Percentiles rank a stretch among this genome's conserved stretches.
Conservation (phyloP, 2,329 filamentous ascomycete species). For the Diaporthe vaccinii region DNA sequence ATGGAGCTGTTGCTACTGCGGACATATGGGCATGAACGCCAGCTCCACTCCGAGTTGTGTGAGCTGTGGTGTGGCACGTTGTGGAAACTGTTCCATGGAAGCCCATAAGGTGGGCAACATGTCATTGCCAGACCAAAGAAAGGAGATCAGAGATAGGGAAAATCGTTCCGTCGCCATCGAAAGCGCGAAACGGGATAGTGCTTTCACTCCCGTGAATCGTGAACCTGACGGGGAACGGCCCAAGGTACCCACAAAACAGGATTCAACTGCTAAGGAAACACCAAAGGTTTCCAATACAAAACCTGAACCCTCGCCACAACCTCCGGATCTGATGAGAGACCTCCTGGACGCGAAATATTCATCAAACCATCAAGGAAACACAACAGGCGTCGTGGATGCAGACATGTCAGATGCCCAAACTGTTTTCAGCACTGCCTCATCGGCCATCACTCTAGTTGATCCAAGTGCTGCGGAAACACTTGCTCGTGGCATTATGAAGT, state of each 20-base stretch:
- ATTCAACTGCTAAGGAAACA: too few relatives aligned
- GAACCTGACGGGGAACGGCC: too few relatives aligned
- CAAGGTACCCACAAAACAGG: too few relatives aligned
- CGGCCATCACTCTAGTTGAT: not conserved
- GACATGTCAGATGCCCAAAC: not conserved
- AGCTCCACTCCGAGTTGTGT: not conserved
- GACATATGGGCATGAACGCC: not conserved
- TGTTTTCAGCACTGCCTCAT: not conserved
- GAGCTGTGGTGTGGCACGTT: not conserved
- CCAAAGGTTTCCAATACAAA: not conserved
- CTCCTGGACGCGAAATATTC: not conserved
- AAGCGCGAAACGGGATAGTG: too few relatives aligned
- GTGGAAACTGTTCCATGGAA: not conserved
- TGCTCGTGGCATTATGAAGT: not conserved
- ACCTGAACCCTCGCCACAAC: not conserved
- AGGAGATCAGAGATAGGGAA: too few relatives aligned
- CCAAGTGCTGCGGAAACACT: slow-evolving; percentile 5
- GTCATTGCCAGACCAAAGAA: not conserved
- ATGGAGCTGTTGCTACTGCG: not conserved
- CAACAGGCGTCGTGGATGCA: too few relatives aligned
- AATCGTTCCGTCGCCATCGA: too few relatives aligned
- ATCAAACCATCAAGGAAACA: too few relatives aligned
- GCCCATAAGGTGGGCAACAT: too few relatives aligned
- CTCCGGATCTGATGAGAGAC: not conserved
- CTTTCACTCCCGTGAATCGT: too few relatives aligned